Conservation (phyloP, 2,329 filamentous ascomycete genomes). For the Lecanosticta acicola region DNA sequence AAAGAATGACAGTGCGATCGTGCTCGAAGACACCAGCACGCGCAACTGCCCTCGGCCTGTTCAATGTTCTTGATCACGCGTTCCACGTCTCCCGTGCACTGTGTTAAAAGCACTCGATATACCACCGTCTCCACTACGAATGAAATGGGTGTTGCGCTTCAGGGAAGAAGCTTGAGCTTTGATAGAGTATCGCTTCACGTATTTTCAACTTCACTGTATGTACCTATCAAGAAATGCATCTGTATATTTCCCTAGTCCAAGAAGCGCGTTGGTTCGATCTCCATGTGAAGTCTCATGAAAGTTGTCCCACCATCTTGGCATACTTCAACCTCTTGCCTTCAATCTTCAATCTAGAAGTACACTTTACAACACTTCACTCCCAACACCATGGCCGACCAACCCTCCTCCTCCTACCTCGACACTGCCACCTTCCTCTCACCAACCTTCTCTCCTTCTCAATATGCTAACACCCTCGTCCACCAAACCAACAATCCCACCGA, state of each 20-base stretch:
- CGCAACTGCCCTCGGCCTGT: no score
- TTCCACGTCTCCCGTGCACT: background rate
- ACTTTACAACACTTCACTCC: background rate
- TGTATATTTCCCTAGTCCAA: no score
- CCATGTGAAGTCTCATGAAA: no score
- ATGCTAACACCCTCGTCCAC: conserved; percentile 84
- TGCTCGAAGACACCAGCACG: background rate
- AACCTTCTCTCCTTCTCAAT: conserved; percentile 70
- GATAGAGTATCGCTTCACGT: no score
- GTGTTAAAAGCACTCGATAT: background rate
- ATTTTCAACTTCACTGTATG: no score
- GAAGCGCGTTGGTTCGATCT: no score
- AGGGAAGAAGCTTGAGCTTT: no score
- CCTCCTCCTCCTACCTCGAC: conserved; percentile 65
- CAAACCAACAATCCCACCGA: conserved; percentile 90
- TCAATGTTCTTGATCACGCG: background rate
- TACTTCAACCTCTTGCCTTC: background rate
- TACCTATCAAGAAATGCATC: no score
- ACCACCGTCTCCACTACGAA: conserved; percentile 2
- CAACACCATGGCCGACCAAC: conserved; percentile 3
- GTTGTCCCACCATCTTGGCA: background rate
- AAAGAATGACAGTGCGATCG: background rate
- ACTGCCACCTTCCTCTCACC: conserved; percentile 86
- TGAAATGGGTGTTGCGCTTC: background rate
- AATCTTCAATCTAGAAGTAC: background rate